Conservation (phyloP, 495 filamentous ascomycete species). For the Penicillium turbatum region DNA sequence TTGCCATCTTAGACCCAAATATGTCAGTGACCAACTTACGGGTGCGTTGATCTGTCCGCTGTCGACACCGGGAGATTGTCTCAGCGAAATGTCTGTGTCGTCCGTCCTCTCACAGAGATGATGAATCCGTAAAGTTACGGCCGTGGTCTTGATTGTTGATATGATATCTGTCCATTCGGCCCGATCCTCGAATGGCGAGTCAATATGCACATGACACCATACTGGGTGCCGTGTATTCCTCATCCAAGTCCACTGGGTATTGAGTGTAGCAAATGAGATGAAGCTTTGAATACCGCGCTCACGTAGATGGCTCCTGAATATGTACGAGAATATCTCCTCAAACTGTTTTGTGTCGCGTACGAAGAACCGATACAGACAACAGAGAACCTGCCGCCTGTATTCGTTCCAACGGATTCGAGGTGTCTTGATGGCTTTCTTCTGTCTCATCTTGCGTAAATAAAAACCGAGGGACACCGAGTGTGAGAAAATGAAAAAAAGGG, state of each 20-base stretch:
- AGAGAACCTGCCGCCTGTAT: constrained; percentile 23
- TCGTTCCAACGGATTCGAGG: constrained; percentile 16
- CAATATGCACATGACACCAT: constrained; percentile 22
- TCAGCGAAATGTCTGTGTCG: constrained; percentile 19
- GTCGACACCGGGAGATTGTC: background rate
- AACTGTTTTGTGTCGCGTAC: background rate
- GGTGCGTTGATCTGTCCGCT: background rate
- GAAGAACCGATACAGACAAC: constrained; percentile 31
- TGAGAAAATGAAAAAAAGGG: background rate
- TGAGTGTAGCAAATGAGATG: constrained; percentile 2
- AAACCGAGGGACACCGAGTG: too few species aligned
- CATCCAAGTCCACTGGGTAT: constrained; percentile 27
- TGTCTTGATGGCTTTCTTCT: background rate
- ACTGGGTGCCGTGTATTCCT: constrained; percentile 2
- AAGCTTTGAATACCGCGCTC: constrained; percentile 17
- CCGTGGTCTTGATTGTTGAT: constrained; percentile 15
- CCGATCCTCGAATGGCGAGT: constrained; percentile 13
- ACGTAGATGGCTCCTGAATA: constrained; percentile 16
- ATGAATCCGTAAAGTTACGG: constrained; percentile 9
- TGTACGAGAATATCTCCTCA: constrained; percentile 20
- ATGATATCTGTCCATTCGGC: constrained; percentile 17
- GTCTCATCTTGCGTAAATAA: background rate
- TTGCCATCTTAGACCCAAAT: background rate
- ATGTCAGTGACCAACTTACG: background rate
- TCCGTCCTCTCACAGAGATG: constrained; percentile 6